These are phyloP conservation scores for Neostapfia colusana DNA, from an alignment of 176 grass and related monocot species.

Conservation along the genomic window DNA sequence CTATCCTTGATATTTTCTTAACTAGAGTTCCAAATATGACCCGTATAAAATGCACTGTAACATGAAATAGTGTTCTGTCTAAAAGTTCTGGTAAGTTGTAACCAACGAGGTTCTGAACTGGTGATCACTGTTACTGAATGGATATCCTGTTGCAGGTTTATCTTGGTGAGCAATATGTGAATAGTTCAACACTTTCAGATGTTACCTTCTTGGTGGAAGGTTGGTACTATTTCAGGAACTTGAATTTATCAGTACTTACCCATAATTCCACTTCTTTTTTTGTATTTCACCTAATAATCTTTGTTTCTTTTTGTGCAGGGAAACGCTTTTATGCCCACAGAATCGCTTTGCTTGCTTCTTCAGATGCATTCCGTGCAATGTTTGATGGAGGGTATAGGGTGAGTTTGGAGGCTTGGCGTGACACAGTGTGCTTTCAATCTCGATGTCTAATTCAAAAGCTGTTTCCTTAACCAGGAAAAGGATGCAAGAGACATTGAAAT, in stretches of 20 bases:
- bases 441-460: conserved; percentile 13
- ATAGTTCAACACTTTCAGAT: conserved; percentile 91
- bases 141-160: conserved; percentile 67
- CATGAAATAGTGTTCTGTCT: conserved; percentile 13
- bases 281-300: not conserved
- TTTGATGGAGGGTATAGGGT: conserved; percentile 99
- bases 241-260: conserved; percentile 5
- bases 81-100: conserved; percentile 11
- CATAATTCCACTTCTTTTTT: conserved; percentile 23
- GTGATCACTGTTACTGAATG: not conserved
- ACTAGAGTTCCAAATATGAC: not conserved
- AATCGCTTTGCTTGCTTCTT: conserved; percentile 98
- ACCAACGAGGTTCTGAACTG: not conserved
- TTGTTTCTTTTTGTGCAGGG: conserved; percentile 45
- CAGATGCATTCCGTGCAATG: conserved; percentile 99
- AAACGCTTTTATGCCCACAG: conserved; percentile 96
- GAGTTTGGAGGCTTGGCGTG: conserved; percentile 48
- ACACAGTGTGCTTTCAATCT: conserved; percentile 14
- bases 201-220: conserved; percentile 99
- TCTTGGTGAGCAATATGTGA: conserved; percentile 95
- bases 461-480: conserved; percentile 75
- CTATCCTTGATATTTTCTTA: not conserved
- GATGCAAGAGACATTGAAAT: conserved; percentile 99
- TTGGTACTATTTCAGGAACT: conserved; percentile 39
- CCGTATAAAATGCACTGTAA: not conserved